Base-by-base conservation (phyloP, 2,329 filamentous ascomycete genomes). In the Penicillium sp. region DNA sequence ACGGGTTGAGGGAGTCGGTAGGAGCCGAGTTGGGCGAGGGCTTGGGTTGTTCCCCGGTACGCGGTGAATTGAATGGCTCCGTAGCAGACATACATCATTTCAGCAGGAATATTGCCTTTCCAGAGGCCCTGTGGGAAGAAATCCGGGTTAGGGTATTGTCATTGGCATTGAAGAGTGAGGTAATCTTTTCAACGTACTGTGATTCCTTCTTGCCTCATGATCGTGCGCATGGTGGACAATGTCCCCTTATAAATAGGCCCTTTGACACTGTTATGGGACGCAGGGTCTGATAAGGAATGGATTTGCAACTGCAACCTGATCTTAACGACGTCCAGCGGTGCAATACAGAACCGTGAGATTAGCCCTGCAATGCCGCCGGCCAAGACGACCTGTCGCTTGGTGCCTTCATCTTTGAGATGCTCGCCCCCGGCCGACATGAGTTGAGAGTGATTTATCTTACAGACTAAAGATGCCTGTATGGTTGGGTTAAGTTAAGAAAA, bases 41-140 rank as follows among this genome's bases (percentile, higher is more conserved):
- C 77, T 62, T 90, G 77, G 2, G 89, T 90, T 25, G 85, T 82
- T 50, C 85, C 86, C 56, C 91, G 88, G 79, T 99, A 99, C 29
- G 90, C 82, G 31, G 90, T 88, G 81, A 99, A 99, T 76, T 99
- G 94, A 34, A 90, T 81, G 61, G 89, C 89, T 61, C 91, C 88
- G 77, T 97, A 99, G 74, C 87, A 88, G 64, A 99, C 82, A 78
- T 99, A 99, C 78, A 99, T 87, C 61, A 94, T 78, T 81, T 97
- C 94, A 50, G 94, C 94, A 39, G 94, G 92, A 58, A 99, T 86
- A 72, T 99, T 99, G 72, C 94, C 94, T 81, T 97, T 97, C 94
- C 94, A 99, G 63, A 99, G 83, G 31, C 86, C 89, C 52, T 80
- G 46, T 39, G 13, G 34, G 11, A n/a, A 25, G 4, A 27, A 8